Conservation (phyloP, 768 basidiomycete genomes). For the Agaricus bisporus region DNA sequence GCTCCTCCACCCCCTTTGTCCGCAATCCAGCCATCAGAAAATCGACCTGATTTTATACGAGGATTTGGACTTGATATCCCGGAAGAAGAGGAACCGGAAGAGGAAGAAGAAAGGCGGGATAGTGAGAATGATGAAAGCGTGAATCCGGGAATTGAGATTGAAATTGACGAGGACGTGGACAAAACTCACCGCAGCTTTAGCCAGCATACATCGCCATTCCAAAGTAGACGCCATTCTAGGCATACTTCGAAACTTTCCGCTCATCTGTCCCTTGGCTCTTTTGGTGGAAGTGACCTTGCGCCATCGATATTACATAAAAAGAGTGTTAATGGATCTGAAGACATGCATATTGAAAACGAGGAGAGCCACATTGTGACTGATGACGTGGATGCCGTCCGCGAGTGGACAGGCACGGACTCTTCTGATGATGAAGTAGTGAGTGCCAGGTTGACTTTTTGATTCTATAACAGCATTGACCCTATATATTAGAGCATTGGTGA, state of each 20-base stretch:
- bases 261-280: slow-evolving; percentile 60
- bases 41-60: slow-evolving; percentile 64
- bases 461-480: background rate
- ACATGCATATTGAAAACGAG: slow-evolving; percentile 21
- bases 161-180: slow-evolving; percentile 29
- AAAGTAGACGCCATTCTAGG: slow-evolving; percentile 56
- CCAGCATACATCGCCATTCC: slow-evolving; percentile 36
- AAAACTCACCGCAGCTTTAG: slow-evolving; percentile 22
- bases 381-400: slow-evolving; percentile 44
- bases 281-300: slow-evolving; percentile 34
- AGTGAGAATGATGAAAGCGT: slow-evolving; percentile 37
- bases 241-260: slow-evolving; percentile 64
- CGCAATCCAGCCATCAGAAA: slow-evolving; percentile 39
- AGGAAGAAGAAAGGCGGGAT: slow-evolving; percentile 33
- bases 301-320: slow-evolving; percentile 7
- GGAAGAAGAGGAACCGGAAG: slow-evolving; percentile 64
- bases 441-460: slow-evolving; percentile 12
- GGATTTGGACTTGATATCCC: slow-evolving; percentile 81
- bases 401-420: slow-evolving; percentile 78
- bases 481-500: slow-evolving; percentile 69
- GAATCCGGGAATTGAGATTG: slow-evolving; percentile 29
- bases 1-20: slow-evolving; percentile 26
- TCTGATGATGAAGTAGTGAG: slow-evolving; percentile 73
- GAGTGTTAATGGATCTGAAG: slow-evolving; percentile 15
- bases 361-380: slow-evolving; percentile 18